Conservation (phyloP, 2,329 filamentous ascomycete genomes). For the Fusarium ambrosium region DNA sequence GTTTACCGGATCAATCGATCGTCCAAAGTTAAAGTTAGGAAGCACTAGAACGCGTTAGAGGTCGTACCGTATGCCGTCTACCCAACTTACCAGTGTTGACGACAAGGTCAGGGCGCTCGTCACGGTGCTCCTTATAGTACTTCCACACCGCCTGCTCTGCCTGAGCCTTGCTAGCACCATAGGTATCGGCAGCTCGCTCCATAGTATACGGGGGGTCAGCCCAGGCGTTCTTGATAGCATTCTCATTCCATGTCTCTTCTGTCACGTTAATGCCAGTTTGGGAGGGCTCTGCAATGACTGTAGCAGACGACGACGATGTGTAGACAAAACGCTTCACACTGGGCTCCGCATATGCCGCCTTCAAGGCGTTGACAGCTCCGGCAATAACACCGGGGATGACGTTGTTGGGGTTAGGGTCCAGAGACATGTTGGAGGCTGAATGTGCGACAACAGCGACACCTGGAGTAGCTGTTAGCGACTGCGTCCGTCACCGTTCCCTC, state of each 20-base stretch:
- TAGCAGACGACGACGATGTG: conserved; percentile 22
- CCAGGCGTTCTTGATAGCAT: conserved; percentile 51
- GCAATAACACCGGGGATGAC: conserved; percentile 53
- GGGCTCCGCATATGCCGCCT: conserved; percentile 51
- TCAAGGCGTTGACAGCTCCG: conserved; percentile 48
- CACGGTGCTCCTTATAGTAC: conserved; percentile 43
- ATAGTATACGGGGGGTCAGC: conserved; percentile 51
- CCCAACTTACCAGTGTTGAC: conserved; percentile 41
- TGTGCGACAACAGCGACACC: conserved; percentile 53
- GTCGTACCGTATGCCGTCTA: too few relatives aligned
- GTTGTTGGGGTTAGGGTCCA: conserved; percentile 53
- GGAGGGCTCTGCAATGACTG: background rate
- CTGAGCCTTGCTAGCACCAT: conserved; percentile 56
- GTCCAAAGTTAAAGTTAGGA: conserved; percentile 48
- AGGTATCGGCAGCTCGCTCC: conserved; percentile 48
- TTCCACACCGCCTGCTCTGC: conserved; percentile 56
- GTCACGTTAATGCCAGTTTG: conserved; percentile 11
- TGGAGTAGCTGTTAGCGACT: background rate
- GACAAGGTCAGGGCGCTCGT: conserved; percentile 45
- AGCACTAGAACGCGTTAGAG: conserved; percentile 34
- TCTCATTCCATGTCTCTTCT: conserved; percentile 52
- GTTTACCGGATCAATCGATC: conserved; percentile 28
- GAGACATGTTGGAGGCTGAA: conserved; percentile 52
- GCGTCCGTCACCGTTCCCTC: too few relatives aligned
- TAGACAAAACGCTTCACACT: conserved; percentile 56